phyloP scores from a whole-genome alignment of 805 yeast genomes.

The Kurtzmaniella cleridarum region DNA sequence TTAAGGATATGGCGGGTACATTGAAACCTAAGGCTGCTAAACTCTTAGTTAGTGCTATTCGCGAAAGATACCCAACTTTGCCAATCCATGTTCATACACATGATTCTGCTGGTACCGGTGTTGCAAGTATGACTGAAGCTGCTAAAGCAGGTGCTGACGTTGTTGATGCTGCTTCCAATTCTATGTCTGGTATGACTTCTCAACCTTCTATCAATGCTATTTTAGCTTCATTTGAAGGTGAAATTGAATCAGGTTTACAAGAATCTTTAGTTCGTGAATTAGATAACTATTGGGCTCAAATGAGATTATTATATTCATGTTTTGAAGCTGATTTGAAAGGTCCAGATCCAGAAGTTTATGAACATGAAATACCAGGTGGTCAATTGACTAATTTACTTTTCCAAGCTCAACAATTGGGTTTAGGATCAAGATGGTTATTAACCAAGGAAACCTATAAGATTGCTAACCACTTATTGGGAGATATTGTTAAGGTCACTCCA shows the following conservation, averaged over 20 bases:
- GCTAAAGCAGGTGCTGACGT: constrained; percentile 97
- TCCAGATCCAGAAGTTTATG: constrained; percentile 98
- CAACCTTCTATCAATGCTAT: constrained; percentile 95
- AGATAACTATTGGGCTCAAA: constrained; percentile 98
- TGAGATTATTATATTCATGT: constrained; percentile 93
- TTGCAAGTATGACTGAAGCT: constrained; percentile 91
- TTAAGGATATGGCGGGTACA: constrained; percentile 99
- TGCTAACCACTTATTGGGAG: constrained; percentile 90
- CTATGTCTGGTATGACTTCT: constrained; percentile 97
- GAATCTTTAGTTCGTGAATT: constrained; percentile 68
- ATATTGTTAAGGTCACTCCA: constrained; percentile 97
- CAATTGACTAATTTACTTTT: constrained; percentile 94
- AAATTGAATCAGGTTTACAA: constrained; percentile 67
- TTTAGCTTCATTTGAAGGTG: constrained; percentile 87
- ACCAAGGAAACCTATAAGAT: constrained; percentile 91
- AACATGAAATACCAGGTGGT: constrained; percentile 99
- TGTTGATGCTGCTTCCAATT: constrained; percentile 95
- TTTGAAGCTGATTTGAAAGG: constrained; percentile 99
- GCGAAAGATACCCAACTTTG: constrained; percentile 83
- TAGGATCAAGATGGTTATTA: constrained; percentile 94
- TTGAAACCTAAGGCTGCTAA: constrained; percentile 92
- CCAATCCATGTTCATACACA: constrained; percentile 99
- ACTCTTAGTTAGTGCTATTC: constrained; percentile 68
- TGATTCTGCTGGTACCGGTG: constrained; percentile 99
- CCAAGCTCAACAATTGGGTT: constrained; percentile 99